These are phyloP conservation scores for Alternaria sp. DNA, from an alignment of 2,329 filamentous ascomycete genomes.

Conservation along the genomic window DNA sequence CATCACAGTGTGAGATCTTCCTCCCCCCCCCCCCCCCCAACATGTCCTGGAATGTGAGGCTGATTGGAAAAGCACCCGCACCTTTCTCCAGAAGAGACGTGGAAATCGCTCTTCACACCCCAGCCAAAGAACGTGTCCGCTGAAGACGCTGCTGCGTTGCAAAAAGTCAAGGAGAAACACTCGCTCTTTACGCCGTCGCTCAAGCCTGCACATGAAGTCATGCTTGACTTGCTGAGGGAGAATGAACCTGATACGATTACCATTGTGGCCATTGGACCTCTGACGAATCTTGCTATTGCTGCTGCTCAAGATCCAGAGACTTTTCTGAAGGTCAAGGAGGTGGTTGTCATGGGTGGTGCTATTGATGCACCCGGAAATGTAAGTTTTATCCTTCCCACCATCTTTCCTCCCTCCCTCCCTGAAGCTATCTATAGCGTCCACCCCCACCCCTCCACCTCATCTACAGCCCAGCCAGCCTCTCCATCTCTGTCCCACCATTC, in stretches of 20 bases:
- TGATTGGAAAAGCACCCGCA: conserved; percentile 55
- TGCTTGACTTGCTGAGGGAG: conserved; percentile 82
- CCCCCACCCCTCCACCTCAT: conserved; percentile 34
- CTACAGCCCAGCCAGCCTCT: conserved; percentile 27
- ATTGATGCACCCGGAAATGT: conserved; percentile 80
- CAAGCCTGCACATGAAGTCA: conserved; percentile 79
- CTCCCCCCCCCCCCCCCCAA: neutral
- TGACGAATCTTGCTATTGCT: conserved; percentile 92
- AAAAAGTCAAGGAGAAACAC: conserved; percentile 51
- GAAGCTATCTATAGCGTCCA: conserved; percentile 30
- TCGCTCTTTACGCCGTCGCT: conserved; percentile 77
- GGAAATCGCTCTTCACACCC: conserved; percentile 57
- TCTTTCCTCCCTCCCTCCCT: neutral
- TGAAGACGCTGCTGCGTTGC: conserved; percentile 47
- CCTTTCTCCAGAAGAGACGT: conserved; percentile 58
- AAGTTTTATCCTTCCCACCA: conserved; percentile 24
- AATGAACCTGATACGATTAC: conserved; percentile 85
- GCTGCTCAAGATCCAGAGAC: conserved; percentile 88
- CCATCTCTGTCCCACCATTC: conserved; percentile 47
- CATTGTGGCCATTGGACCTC: conserved; percentile 87
- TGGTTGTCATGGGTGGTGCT: conserved; percentile 94
- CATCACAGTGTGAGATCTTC: conserved; percentile 52
- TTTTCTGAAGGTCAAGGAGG: conserved; percentile 86
- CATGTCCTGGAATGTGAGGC: neutral
- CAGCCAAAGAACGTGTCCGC: conserved; percentile 42